Evolutionary conservation across 768 basidiomycete species (phyloP).

Genomic region (Pleurotus citrinopileatus): DNA sequence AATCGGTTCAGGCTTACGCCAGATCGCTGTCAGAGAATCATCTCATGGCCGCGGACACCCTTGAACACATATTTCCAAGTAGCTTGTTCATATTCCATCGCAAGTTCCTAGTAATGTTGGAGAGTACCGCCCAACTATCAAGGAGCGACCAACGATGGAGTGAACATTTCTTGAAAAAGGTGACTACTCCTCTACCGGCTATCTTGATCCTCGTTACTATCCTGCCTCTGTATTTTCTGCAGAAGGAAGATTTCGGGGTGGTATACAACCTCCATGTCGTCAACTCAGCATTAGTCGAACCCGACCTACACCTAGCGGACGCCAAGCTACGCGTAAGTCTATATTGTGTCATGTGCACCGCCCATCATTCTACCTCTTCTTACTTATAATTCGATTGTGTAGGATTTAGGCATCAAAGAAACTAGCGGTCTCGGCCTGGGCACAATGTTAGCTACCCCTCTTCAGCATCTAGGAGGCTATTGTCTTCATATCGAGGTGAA

Average conservation of each 20-base stretch:
- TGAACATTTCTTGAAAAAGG: not conserved
- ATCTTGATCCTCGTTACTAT: not conserved
- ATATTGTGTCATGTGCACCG: too few relatives aligned
- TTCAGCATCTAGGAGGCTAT: not conserved
- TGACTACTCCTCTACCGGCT: not conserved
- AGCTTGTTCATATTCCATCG: not conserved
- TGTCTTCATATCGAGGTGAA: not conserved
- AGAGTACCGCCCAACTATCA: not conserved
- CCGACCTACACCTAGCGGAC: not conserved
- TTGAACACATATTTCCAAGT: not conserved
- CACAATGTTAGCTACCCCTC: not conserved
- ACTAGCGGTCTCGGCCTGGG: not conserved
- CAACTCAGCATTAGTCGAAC: not conserved
- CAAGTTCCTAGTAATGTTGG: not conserved
- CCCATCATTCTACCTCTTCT: too few relatives aligned
- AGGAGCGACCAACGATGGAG: not conserved
- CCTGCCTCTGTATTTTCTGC: not conserved
- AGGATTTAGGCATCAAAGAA: not conserved
- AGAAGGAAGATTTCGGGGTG: not conserved
- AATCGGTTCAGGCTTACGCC: not conserved
- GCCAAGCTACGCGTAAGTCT: too few relatives aligned
- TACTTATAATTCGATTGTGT: too few relatives aligned
- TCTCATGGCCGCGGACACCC: not conserved
- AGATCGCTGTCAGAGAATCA: not conserved
- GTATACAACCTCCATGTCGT: not conserved